Evolutionary conservation across 2,329 filamentous ascomycete genomes (phyloP), one percentile per base, ranked within the genome.

Genomic region (Boeremia lycopersici): DNA sequence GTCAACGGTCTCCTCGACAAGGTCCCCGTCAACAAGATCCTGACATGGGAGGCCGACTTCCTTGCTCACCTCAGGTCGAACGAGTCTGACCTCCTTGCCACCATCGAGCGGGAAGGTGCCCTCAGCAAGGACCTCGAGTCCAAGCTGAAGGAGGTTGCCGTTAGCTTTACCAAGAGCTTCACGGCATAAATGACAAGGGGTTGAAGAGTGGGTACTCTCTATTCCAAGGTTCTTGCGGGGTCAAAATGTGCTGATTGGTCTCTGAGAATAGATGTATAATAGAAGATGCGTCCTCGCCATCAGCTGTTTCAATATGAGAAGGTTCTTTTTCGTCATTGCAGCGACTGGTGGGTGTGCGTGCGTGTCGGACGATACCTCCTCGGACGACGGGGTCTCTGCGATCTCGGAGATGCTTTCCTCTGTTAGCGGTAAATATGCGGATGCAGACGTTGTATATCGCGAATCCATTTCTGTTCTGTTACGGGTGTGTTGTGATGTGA

Each of bases 41-140:
- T 95, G 64, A 79, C 86, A 78, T 99, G 93, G 92, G 95, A 99
- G 86, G 70, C 88, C 74, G 93, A 98, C 82, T 96, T 96, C 89
- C 84, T 97, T 62, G 82, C 89, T 68, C 90, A 97, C 85, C 84
- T 99, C 76, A 92, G 88, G 86, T 89, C 86, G 78, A 96, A 93
- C 84, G 90, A 97, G 86, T 74, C 85, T 44, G 92, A 93, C 63
- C 81, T 98, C 65, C 81, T 96, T 63, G 83, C 87, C 72, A 89
- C 86, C 72, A 97, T 99, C 69, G 92, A 96, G 75, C 95, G 93
- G 86, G 92, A 98, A 86, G 93, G 93, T 79, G 85, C 91, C 63
- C 81, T 99, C 78, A 95, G 90, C 89, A 97, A 97, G 87, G 93
- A 96, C 34, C 83, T 92, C 44, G 95, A 96, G 84, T 82, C 80